Conservation (phyloP, 2,329 filamentous ascomycete species). For the Diaporthe sp. region DNA sequence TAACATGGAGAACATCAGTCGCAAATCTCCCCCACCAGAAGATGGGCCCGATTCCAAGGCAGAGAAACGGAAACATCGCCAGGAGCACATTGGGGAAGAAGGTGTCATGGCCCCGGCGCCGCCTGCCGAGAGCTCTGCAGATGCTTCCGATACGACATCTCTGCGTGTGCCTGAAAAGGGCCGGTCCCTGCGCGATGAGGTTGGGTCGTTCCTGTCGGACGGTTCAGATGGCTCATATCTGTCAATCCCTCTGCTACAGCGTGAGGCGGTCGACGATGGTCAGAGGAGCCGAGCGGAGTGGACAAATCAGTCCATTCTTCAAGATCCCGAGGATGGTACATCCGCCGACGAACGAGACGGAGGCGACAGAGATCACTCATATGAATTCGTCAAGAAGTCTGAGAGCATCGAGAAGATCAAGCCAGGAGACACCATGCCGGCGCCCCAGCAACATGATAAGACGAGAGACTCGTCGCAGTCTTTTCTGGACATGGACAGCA, state of each 20-base stretch:
- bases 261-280: slow-evolving; percentile 69
- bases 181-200: slow-evolving; percentile 51
- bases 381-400: slow-evolving; percentile 68
- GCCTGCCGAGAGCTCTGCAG: slow-evolving; percentile 43
- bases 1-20: slow-evolving; percentile 3
- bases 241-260: slow-evolving; percentile 82
- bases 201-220: slow-evolving; percentile 67
- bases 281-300: slow-evolving; percentile 62
- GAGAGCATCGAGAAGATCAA: slow-evolving; percentile 64
- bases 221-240: slow-evolving; percentile 82
- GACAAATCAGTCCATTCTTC: slow-evolving; percentile 69
- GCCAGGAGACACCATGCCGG: slow-evolving; percentile 46
- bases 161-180: slow-evolving; percentile 43
- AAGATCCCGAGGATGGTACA: slow-evolving; percentile 57
- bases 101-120: slow-evolving; percentile 51
- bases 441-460: slow-evolving; percentile 46
- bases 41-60: slow-evolving; percentile 47
- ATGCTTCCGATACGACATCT: slow-evolving; percentile 42
- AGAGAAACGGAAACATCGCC: slow-evolving; percentile 62
- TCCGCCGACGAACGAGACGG: slow-evolving; percentile 41
- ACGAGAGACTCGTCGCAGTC: slow-evolving; percentile 51
- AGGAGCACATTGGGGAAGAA: slow-evolving; percentile 61
- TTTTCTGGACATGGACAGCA: slow-evolving; percentile 62
- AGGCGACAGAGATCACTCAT: slow-evolving; percentile 60
- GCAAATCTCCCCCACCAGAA: slow-evolving; percentile 29